Evolutionary conservation across 1,284 basidiomycete species (phyloP), one percentile per base, ranked within the genome.

Genomic region (Leccinum subatratum): DNA sequence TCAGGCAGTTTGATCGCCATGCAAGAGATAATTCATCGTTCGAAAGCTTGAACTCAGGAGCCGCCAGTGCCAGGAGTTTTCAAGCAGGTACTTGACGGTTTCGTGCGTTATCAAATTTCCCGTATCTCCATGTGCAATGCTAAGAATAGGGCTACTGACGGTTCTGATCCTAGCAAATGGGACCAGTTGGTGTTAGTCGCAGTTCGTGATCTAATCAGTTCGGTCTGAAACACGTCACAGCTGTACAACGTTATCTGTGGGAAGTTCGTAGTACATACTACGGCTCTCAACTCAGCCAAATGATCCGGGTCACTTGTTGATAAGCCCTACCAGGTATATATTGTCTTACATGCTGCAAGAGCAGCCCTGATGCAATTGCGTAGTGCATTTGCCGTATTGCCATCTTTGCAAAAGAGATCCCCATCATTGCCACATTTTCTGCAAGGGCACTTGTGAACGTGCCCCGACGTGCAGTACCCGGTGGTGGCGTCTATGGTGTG

Each of bases 401-500:
- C 25, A 6, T 56, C 54, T 8, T 28, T 28, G 54, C 54, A 56
- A 28, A 9, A 16, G 7, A 25, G 4, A 56, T 25, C 14, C 6
- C 9, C 45, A 20, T 4, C 22, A 14, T 8, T 22, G 14, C 16
- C 16, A 57, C 56, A 57, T 11, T 11, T 56, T 6, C 16, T 34
- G 32, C 67, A 68, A 8, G 45, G 57, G 28, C 63, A 68, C 16
- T 54, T 67, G 1, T 22, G 6, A 12, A 67, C 4, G 7, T 25
- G 11, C 56, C 67, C 67, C 7, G 42, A 22, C 2, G 39, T 37
- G 45, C 67, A 60, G 18, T 6, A 8, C 0, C 67, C 67, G 6
- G 60, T 25, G 32, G 34, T 42, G 45, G 20, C 20, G 37, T 37
- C 18, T 1, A 1, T 18, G 1, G 39, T 14, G 14, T 39, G 37